phyloP scores from a whole-genome alignment of 176 grass and related monocot genomes.

The Lolium perenne region DNA sequence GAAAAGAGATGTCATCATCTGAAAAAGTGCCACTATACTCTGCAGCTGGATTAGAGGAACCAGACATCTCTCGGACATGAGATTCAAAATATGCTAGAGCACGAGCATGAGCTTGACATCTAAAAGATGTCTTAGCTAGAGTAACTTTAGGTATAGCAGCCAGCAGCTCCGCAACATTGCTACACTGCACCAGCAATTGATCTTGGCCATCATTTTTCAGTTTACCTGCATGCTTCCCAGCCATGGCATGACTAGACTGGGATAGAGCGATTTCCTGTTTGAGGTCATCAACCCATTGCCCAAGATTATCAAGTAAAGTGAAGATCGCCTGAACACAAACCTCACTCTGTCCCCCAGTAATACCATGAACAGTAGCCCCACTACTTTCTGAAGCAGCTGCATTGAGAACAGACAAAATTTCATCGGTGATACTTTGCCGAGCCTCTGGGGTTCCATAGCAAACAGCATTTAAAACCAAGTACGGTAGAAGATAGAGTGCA shows the following conservation, averaged over 20 bases:
- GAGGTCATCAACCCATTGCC: conserved; percentile 97
- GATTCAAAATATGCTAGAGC: conserved; percentile 93
- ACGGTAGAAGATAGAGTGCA: conserved; percentile 85
- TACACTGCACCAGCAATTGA: conserved; percentile 79
- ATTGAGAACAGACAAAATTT: conserved; percentile 86
- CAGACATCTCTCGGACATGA: conserved; percentile 79
- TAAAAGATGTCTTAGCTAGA: conserved; percentile 88
- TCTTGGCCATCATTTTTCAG: conserved; percentile 60
- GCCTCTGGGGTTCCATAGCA: conserved; percentile 86
- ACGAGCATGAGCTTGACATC: conserved; percentile 93
- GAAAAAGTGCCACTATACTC: conserved; percentile 76
- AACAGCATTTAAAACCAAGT: conserved; percentile 94
- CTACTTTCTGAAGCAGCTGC: conserved; percentile 90
- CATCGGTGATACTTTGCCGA: conserved; percentile 83
- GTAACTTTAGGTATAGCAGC: conserved; percentile 91
- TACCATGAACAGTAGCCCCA: conserved; percentile 73
- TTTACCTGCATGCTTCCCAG: conserved; percentile 57
- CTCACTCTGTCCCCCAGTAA: conserved; percentile 79
- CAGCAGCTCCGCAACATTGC: conserved; percentile 83
- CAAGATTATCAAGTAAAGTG: conserved; percentile 97
- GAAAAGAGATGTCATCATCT: conserved; percentile 92
- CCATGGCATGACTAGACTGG: conserved; percentile 52
- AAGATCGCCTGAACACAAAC: conserved; percentile 96
- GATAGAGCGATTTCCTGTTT: conserved; percentile 91
- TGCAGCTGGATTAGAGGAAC: conserved; percentile 96